Evolutionary conservation across 345 rosid genomes (phyloP), one percentile per base, ranked within the genome.

Genomic region (Corymbia maculata): DNA sequence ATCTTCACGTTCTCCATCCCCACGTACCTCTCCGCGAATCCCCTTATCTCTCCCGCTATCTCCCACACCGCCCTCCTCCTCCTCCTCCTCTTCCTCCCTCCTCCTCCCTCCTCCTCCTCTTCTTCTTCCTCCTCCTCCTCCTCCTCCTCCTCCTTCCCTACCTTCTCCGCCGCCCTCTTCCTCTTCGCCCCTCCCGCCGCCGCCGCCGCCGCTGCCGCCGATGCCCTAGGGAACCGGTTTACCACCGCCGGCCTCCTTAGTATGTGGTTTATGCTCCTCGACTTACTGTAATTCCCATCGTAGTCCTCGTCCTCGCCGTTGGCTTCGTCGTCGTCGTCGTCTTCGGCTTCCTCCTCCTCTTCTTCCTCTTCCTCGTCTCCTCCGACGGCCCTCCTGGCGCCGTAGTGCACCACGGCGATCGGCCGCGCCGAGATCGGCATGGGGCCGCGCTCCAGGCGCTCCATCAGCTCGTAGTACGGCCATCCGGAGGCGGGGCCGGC

Each of bases 381-480:
- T 0, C 28, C 90, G 4, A 51, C 88, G 32, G 55, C 49, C 84
- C 0, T 90, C 85, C 19, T 90, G 88, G 59, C 93, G 86, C 84
- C 87, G 52, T 52, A 89, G 42, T 94, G 92, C 1, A 92, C 75
- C 2, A 89, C 84, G 22, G 94, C 86, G 87, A 93, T 90, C 30
- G 96, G 97, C 9, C 90, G 91, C n/a, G 92, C 95, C 6, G 95
- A 89, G 88, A 94, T 92, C 3, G 95, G 98, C 79, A 92, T 55
- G 12, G 98, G 95, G 11, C 95, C 98, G 51, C 91, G 90, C 88
- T 95, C 96, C 49, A 97, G 91, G 66, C 95, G 92, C 89, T 94
- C 96, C 98, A 97, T 96, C 87, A 90, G 93, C n/a, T 90, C 86
- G 88, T 92, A 96, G 89, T 90, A 95, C 19, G 92, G 95, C 97